These are phyloP conservation scores for Kodamaea suecica DNA, from an alignment of 1,139 yeast species.

Conservation along the genomic window DNA sequence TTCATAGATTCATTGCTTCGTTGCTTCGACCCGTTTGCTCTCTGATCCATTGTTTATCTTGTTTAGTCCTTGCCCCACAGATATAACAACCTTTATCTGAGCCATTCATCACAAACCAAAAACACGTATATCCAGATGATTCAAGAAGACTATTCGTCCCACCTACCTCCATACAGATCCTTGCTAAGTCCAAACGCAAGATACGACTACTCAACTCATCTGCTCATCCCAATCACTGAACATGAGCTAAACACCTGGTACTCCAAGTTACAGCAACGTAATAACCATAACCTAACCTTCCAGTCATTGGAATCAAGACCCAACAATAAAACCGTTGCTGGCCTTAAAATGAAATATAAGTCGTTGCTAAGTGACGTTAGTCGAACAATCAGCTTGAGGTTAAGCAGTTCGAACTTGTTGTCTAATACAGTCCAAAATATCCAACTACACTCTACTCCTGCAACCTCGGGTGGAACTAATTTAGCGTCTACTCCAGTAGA, in stretches of 20 bases:
- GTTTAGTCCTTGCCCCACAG: too few species aligned
- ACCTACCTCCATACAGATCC: conserved; percentile 47
- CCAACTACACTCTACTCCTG: too few species aligned
- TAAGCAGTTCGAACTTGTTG: conserved; percentile 18
- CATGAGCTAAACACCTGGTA: conserved; percentile 25
- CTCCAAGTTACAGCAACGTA: conserved; percentile 10
- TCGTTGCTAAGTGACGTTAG: conserved; percentile 42
- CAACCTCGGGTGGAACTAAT: too few species aligned
- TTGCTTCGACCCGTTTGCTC: too few species aligned
- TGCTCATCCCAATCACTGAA: conserved; percentile 37
- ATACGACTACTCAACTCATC: conserved; percentile 43
- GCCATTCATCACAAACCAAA: conserved; percentile 1
- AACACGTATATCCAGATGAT: too few species aligned
- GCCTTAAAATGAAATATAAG: conserved; percentile 43
- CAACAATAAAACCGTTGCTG: conserved; percentile 7
- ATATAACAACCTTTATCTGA: too few species aligned
- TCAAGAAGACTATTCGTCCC: conserved; percentile 32
- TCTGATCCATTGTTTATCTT: too few species aligned
- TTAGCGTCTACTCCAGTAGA: too few species aligned
- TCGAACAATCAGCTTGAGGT: conserved; percentile 21
- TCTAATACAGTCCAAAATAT: conserved; percentile 2
- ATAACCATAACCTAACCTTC: conserved; percentile 14
- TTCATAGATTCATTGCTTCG: too few species aligned
- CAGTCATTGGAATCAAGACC: conserved; percentile 10
- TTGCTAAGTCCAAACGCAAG: conserved; percentile 40